Evolutionary conservation across 257 asterid genomes (phyloP).

Genomic region (Solanum pinnatisectum): DNA sequence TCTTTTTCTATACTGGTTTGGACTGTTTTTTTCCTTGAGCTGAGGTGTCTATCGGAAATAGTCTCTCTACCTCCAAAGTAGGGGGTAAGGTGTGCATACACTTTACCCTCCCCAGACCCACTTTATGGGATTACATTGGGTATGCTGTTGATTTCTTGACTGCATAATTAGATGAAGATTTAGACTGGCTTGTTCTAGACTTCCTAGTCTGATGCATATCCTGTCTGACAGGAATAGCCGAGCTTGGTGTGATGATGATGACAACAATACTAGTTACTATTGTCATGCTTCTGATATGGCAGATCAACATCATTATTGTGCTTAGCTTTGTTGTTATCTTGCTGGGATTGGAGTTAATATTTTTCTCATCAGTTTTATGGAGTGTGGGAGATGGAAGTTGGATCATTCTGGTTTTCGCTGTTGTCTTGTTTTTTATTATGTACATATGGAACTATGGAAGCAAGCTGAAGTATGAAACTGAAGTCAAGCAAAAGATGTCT

Average conservation of each 20-base stretch:
- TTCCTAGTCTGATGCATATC: slow-evolving; percentile 24
- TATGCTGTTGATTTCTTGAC: background rate
- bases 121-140: background rate
- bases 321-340: slow-evolving; percentile 52
- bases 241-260: slow-evolving; percentile 96
- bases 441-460: slow-evolving; percentile 94
- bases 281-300: slow-evolving; percentile 99
- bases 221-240: slow-evolving; percentile 71
- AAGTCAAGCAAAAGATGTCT: slow-evolving; percentile 78
- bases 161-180: background rate
- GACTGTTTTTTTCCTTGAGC: background rate
- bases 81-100: background rate
- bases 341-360: slow-evolving; percentile 84
- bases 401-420: slow-evolving; percentile 77
- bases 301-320: slow-evolving; percentile 60
- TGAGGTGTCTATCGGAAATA: background rate
- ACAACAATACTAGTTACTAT: slow-evolving; percentile 74
- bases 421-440: slow-evolving; percentile 70
- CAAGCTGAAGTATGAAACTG: slow-evolving; percentile 85
- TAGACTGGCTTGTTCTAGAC: slow-evolving; percentile 5
- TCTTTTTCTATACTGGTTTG: background rate
- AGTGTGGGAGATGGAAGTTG: slow-evolving; percentile 94
- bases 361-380: slow-evolving; percentile 83
- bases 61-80: background rate
- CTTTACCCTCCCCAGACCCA: background rate